A percentile compares a stretch with the other conserved stretches of the same genome.
phyloP scores from a whole-genome alignment of 108 stramenopile species.

The Nitzschia inconspicua region DNA sequence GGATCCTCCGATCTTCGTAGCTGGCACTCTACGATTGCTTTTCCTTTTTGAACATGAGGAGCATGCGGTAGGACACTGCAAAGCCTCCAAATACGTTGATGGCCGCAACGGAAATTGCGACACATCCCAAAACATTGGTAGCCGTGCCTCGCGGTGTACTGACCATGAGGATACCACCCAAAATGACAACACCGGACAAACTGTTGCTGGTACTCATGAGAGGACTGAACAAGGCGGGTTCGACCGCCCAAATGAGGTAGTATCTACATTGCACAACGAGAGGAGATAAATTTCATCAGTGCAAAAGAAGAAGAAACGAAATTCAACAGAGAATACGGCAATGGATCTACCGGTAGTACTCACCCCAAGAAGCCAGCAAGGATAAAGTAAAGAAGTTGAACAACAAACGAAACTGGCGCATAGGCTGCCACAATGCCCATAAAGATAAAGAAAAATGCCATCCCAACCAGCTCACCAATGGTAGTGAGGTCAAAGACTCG shows the following conservation, averaged over 20 bases:
- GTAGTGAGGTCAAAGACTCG: constrained; percentile 52
- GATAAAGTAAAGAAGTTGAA: constrained; percentile 58
- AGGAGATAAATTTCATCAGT: no score
- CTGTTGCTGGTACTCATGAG: constrained; percentile 88
- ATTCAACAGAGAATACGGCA: no score
- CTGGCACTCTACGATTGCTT: no score
- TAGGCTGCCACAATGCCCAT: constrained; percentile 42
- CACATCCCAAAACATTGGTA: constrained; percentile 64
- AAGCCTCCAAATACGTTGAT: constrained; percentile 73
- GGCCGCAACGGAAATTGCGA: constrained; percentile 66
- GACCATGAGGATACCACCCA: constrained; percentile 87
- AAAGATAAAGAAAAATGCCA: constrained; percentile 24
- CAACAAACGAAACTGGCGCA: constrained; percentile 46
- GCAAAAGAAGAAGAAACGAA: no score
- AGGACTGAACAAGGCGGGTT: constrained; percentile 84
- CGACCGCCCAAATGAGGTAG: constrained; percentile 75
- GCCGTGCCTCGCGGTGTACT: constrained; percentile 40
- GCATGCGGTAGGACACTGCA: constrained; percentile 85
- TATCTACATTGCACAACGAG: no score
- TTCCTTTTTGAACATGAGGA: constrained; percentile 87
- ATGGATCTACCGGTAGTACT: no score
- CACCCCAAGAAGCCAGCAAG: constrained; percentile 73
- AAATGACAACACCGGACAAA: constrained; percentile 81
- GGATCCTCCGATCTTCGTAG: no score
- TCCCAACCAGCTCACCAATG: constrained; percentile 32